These are phyloP conservation scores for Umbelopsis sp. DNA, from an alignment of 371 early-diverging fungal species.

Conservation along the genomic window DNA sequence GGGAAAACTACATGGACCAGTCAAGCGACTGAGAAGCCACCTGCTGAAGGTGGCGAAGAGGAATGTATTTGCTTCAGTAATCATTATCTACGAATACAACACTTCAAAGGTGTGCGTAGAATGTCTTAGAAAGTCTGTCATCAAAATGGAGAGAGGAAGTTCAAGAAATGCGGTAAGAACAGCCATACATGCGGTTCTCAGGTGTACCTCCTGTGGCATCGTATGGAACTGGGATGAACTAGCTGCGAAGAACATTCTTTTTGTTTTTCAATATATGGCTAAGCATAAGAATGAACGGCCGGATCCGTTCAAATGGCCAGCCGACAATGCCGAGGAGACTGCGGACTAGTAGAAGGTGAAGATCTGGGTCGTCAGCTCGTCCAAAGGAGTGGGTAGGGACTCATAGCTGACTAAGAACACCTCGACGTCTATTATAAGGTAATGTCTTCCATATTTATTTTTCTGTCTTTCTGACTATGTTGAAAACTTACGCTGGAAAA, in stretches of 20 bases:
- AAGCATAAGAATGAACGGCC: neutral
- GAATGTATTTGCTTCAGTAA: neutral
- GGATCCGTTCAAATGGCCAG: neutral
- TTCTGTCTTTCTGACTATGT: neutral
- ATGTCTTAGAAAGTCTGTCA: neutral
- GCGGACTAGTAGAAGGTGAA: neutral
- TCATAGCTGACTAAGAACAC: neutral
- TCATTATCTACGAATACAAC: neutral
- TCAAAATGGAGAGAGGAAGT: neutral
- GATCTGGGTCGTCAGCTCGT: neutral
- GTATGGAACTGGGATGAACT: slow-evolving; percentile 18
- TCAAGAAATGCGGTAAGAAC: neutral
- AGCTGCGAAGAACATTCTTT: neutral
- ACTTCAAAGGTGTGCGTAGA: neutral
- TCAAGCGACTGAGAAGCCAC: neutral
- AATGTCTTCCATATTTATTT: neutral
- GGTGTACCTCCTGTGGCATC: slow-evolving; percentile 1
- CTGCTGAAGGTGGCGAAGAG: neutral
- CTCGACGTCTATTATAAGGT: neutral
- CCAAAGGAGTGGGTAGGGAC: neutral
- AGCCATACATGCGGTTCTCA: slow-evolving; percentile 20
- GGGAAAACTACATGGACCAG: neutral
- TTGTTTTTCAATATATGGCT: neutral
- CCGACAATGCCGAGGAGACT: neutral
- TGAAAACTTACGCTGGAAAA: neutral